Conservation (phyloP, 1,284 basidiomycete species). For the Athelia psychrophila region DNA sequence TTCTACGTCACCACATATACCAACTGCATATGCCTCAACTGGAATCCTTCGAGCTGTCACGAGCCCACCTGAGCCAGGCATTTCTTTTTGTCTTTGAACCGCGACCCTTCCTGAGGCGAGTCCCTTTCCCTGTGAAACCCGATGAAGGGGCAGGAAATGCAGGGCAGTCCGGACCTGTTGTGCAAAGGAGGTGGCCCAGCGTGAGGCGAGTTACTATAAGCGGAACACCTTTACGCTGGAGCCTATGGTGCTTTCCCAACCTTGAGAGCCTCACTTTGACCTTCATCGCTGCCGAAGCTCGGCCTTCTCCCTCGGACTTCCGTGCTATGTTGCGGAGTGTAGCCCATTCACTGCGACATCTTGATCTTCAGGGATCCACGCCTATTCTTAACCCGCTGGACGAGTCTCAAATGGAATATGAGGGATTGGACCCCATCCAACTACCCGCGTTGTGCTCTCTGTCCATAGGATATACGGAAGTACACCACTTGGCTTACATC, state of each 20-base stretch:
- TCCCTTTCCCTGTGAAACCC: neutral
- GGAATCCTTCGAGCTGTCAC: neutral
- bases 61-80: neutral
- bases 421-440: neutral
- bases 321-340: neutral
- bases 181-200: neutral
- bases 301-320: neutral
- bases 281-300: neutral
- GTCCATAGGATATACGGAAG: neutral
- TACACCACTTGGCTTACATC: neutral
- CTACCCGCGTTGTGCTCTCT: neutral
- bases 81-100: neutral
- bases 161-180: neutral
- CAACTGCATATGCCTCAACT: neutral
- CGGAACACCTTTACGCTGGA: neutral
- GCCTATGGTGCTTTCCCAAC: neutral
- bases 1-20: neutral
- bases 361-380: neutral
- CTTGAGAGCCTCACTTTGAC: neutral
- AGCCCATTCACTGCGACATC: neutral
- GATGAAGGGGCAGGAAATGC: neutral
- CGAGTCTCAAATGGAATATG: neutral
- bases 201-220: neutral
- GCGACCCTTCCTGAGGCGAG: neutral
- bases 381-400: neutral